Evolutionary conservation across 2,329 filamentous ascomycete genomes (phyloP), one percentile per base, ranked within the genome.

Genomic region (Pseudopyricularia cyperi): DNA sequence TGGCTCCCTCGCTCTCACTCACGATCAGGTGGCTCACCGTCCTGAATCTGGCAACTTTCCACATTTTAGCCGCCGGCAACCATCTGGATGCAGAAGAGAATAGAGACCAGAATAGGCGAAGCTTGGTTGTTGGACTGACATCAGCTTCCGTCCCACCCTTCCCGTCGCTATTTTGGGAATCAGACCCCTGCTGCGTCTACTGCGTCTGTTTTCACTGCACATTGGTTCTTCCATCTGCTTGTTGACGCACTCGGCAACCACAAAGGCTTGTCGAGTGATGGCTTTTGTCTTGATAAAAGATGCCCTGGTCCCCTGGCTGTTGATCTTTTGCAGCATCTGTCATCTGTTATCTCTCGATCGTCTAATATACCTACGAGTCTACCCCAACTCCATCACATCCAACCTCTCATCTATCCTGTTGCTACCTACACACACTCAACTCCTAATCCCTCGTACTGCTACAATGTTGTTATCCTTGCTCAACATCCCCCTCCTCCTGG

Each of bases 401-500:
- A n/a, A n/a, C n/a, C n/a, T n/a, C n/a, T n/a, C n/a, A n/a, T n/a
- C n/a, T n/a, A n/a, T n/a, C n/a, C n/a, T n/a, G n/a, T n/a, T n/a
- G n/a, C 39, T 17, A 22, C 30, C 14, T 37, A 39, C 24, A 37
- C 22, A 26, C n/a, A 24, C 32, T 44, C 24, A 28, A 42, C 4
- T 4, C 1, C 9, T 42, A 42, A n/a, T 9, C 37, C 2, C 7
- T 3, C 17, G 12, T 8, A 42, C 17, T 11, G 37, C 7, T 11
- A 42, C n/a, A 11, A 42, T 42, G 37, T 19, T 52, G 42, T 53
- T 54, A 46, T 59, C 57, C 46, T 57, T 55, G 44, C 57, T 60
- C 17, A 59, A 58, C 22, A 52, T 62, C 22, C 58, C 55, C 50
- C 62, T 62, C 53, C 58, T 55, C 46, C 60, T 56, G 54, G 59